Evolutionary conservation across 768 basidiomycete species (phyloP).

Genomic region (Boletus edulis): DNA sequence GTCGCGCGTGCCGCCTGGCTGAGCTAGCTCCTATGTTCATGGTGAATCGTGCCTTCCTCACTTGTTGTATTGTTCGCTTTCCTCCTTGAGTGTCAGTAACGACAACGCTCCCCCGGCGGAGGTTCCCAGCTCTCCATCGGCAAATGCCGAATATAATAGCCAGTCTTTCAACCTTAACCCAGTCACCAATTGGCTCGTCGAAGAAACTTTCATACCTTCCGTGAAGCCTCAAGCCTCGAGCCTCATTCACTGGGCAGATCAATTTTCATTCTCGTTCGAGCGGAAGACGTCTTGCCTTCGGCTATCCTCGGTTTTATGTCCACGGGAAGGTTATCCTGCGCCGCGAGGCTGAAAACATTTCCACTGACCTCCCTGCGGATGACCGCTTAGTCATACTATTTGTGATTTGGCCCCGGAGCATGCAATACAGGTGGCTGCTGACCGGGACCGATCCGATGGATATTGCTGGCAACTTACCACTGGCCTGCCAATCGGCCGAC

Average conservation of each 20-base stretch:
- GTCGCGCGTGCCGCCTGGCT: too few species aligned
- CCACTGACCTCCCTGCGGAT: not conserved
- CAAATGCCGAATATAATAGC: not conserved
- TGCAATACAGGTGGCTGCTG: not conserved
- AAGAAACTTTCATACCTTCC: constrained; percentile 11
- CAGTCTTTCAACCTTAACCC: not conserved
- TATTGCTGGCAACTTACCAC: too few species aligned
- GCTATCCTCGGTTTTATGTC: not conserved
- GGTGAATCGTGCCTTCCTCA: too few species aligned
- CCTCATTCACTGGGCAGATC: constrained; percentile 35
- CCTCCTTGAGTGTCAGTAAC: too few species aligned
- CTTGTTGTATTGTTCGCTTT: too few species aligned
- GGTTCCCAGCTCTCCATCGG: too few species aligned
- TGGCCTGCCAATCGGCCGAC: not conserved
- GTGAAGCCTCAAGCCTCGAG: constrained; percentile 32
- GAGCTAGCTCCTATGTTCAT: too few species aligned
- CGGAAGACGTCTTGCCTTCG: not conserved
- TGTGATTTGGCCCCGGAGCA: not conserved
- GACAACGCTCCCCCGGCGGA: too few species aligned
- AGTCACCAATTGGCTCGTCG: constrained; percentile 31
- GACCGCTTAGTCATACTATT: not conserved
- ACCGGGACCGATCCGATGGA: not conserved
- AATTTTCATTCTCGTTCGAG: constrained; percentile 10
- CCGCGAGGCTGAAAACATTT: constrained; percentile 11
- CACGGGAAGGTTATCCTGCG: not conserved